Evolutionary conservation across 768 basidiomycete species (phyloP).

Genomic region (Termitomyces bulborhizus): DNA sequence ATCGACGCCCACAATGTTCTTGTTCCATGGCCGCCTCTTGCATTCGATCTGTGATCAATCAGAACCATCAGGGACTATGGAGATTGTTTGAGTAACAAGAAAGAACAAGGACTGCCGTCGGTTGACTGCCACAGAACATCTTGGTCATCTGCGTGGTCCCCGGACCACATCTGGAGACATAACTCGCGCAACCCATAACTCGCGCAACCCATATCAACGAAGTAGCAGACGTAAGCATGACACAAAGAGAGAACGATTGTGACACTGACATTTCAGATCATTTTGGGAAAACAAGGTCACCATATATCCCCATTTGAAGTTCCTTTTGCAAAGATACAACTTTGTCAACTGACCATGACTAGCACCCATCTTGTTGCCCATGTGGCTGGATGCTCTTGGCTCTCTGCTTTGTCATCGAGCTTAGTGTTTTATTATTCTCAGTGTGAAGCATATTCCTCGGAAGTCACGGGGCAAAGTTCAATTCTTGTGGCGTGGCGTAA

Average conservation of each 20-base stretch:
- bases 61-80: too few relatives aligned
- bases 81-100: not conserved
- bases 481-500: not conserved
- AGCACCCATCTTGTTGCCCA: not conserved
- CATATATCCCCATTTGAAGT: not conserved
- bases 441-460: too few relatives aligned
- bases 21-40: not conserved
- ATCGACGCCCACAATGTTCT: slow-evolving; percentile 10
- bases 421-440: not conserved
- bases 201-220: too few relatives aligned
- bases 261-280: not conserved
- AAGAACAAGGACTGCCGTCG: slow-evolving; percentile 2
- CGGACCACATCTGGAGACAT: not conserved
- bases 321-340: slow-evolving; percentile 6
- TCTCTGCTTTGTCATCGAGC: not conserved
- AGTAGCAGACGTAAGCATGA: not conserved
- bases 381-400: not conserved
- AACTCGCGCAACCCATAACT: too few relatives aligned
- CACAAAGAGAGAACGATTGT: not conserved
- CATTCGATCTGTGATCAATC: slow-evolving; percentile 5
- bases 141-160: not conserved
- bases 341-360: slow-evolving; percentile 4
- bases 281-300: not conserved
- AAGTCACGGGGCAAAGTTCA: not conserved
- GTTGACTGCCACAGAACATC: not conserved